A percentile compares a stretch with the other conserved stretches of the same genome.
phyloP scores from a whole-genome alignment of 306 rosid species.

The Argentina anserina region DNA sequence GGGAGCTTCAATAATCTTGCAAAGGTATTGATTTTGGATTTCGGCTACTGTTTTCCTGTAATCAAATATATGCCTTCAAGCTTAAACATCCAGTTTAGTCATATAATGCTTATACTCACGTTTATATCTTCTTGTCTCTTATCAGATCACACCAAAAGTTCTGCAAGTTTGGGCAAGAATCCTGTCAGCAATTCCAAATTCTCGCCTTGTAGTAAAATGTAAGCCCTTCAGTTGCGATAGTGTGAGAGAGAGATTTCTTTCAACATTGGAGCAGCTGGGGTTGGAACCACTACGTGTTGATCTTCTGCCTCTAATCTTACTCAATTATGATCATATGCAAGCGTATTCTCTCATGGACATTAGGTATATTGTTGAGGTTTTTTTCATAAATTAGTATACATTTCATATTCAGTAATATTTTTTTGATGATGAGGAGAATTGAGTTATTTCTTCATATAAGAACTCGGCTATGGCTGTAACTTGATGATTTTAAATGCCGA shows the following conservation, averaged over 20 bases:
- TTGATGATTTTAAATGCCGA: background rate
- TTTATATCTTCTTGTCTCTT: slow-evolving; percentile 8
- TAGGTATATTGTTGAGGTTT: slow-evolving; percentile 50
- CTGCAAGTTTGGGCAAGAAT: slow-evolving; percentile 96
- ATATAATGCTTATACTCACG: slow-evolving; percentile 2
- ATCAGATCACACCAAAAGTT: slow-evolving; percentile 92
- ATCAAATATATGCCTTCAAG: background rate
- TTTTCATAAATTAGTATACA: slow-evolving; percentile 2
- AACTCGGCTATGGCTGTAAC: background rate
- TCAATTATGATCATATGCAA: slow-evolving; percentile 96
- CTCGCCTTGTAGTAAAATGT: slow-evolving; percentile 97
- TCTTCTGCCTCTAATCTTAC: slow-evolving; percentile 93
- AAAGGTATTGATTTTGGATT: slow-evolving; percentile 54
- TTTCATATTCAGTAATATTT: background rate
- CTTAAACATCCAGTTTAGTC: background rate
- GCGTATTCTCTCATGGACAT: slow-evolving; percentile 99
- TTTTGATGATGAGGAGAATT: background rate
- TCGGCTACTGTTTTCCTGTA: slow-evolving; percentile 5
- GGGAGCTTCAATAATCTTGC: slow-evolving; percentile 99
- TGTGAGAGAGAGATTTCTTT: slow-evolving; percentile 81
- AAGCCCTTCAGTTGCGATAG: slow-evolving; percentile 99
- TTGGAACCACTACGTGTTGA: slow-evolving; percentile 91
- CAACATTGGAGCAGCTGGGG: slow-evolving; percentile 85
- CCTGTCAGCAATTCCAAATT: slow-evolving; percentile 80
- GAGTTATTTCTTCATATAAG: background rate